These are phyloP conservation scores for Kregervanrija pseudodelftensis DNA, from an alignment of 805 yeast species.

Conservation along the genomic window DNA sequence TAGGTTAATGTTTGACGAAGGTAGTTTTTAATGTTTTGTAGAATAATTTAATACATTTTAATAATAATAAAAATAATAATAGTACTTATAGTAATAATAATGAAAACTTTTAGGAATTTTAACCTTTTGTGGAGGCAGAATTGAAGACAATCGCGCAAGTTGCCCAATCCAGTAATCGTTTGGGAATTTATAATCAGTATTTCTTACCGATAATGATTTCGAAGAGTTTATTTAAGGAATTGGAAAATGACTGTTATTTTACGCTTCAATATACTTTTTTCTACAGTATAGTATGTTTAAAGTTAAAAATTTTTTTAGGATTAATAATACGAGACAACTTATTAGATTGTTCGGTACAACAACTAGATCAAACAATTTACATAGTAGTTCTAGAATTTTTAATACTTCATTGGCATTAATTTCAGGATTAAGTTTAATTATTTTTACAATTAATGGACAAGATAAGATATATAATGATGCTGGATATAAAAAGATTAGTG, in stretches of 20 bases:
- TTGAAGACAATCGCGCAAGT: no score
- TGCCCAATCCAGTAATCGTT: no score
- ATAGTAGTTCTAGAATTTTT: no score
- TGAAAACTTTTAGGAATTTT: not conserved
- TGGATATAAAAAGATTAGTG: no score
- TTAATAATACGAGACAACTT: no score
- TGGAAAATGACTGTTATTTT: not conserved
- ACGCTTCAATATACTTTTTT: not conserved
- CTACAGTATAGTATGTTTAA: no score
- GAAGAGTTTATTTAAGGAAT: not conserved
- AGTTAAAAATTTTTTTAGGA: no score
- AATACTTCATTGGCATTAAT: not conserved
- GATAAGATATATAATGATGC: not conserved
- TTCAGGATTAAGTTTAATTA: not conserved
- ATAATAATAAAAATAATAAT: not conserved
- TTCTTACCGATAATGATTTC: not conserved
- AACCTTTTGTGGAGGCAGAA: not conserved
- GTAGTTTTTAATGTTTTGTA: not conserved
- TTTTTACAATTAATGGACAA: not conserved
- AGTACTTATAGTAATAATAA: not conserved
- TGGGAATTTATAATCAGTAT: not conserved
- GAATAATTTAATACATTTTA: not conserved
- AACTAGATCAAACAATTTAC: no score
- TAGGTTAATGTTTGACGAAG: not conserved
- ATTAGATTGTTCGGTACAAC: no score